Evolutionary conservation across 2,329 filamentous ascomycete species (phyloP).

Genomic region (Stagonosporopsis chrysanthemi): DNA sequence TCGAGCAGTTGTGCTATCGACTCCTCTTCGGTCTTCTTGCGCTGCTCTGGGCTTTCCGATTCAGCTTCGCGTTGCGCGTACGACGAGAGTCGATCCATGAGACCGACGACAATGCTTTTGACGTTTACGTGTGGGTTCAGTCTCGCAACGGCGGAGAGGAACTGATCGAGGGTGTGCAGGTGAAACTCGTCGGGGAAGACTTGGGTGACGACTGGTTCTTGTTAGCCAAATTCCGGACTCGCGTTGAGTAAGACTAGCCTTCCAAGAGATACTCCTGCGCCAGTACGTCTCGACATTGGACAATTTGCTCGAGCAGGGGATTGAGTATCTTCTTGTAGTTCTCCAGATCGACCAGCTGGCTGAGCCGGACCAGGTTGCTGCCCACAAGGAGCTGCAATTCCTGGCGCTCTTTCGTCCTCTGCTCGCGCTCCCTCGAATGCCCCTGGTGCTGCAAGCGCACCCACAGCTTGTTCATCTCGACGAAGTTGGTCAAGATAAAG

Average conservation of each 20-base stretch:
- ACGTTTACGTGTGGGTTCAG: constrained; percentile 97
- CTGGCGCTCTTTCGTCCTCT: constrained; percentile 91
- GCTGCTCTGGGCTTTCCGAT: constrained; percentile 72
- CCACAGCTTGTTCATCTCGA: constrained; percentile 99
- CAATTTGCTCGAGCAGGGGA: constrained; percentile 92
- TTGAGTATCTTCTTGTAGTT: constrained; percentile 93
- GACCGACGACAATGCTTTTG: constrained; percentile 95
- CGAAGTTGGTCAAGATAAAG: constrained; percentile 97
- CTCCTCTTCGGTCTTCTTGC: constrained; percentile 81
- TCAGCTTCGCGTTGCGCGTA: constrained; percentile 91
- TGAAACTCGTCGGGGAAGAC: constrained; percentile 99
- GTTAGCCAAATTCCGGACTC: constrained; percentile 28
- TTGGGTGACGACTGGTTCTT: constrained; percentile 83
- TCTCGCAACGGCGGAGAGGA: constrained; percentile 89
- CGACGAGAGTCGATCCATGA: constrained; percentile 95
- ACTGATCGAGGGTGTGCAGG: constrained; percentile 93
- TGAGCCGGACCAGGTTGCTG: constrained; percentile 93
- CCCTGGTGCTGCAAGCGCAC: constrained; percentile 96
- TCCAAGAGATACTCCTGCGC: constrained; percentile 97
- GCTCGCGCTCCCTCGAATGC: constrained; percentile 91
- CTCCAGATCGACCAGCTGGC: constrained; percentile 93
- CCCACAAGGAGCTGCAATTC: constrained; percentile 95
- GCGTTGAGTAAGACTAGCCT: constrained; percentile 51
- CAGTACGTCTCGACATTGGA: constrained; percentile 95
- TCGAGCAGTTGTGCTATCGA: constrained; percentile 80